phyloP scores from a whole-genome alignment of 108 stramenopile species.

The Skeletonema potamos region DNA sequence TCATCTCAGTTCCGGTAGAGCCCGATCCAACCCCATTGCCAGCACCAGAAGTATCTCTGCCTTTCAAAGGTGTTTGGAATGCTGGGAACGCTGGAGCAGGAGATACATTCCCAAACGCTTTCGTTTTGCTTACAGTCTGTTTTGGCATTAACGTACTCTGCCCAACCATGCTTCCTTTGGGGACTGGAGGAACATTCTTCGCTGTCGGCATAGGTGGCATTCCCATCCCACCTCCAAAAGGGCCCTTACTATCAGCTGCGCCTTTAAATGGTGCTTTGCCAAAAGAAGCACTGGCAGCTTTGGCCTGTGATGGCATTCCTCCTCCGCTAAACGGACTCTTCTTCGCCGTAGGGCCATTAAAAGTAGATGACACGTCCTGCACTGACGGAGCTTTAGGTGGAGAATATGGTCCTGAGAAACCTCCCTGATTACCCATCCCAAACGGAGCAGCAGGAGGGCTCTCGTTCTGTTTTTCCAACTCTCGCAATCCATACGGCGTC shows the following conservation, averaged over 20 bases:
- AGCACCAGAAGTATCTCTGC: neutral
- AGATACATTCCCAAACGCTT: neutral
- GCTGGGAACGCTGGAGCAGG: neutral
- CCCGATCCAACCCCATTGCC: neutral
- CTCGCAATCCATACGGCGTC: neutral
- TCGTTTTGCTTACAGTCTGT: neutral
- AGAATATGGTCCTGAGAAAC: neutral
- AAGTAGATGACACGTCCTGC: neutral
- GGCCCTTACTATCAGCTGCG: neutral
- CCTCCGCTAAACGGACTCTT: neutral
- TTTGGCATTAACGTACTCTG: neutral
- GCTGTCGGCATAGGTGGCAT: neutral
- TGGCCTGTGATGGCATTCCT: neutral
- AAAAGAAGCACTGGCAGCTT: neutral
- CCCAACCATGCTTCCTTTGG: neutral
- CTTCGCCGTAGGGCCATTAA: neutral
- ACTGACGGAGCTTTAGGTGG: neutral
- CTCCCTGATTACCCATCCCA: neutral
- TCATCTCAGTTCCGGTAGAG: neutral
- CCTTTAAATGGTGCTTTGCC: neutral
- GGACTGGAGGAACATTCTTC: neutral
- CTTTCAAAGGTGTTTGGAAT: neutral
- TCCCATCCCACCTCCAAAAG: neutral
- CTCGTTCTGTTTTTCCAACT: neutral
- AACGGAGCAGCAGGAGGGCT: neutral